Base-by-base conservation (phyloP, 208 protist species). In the Naegleria gruberi region DNA sequence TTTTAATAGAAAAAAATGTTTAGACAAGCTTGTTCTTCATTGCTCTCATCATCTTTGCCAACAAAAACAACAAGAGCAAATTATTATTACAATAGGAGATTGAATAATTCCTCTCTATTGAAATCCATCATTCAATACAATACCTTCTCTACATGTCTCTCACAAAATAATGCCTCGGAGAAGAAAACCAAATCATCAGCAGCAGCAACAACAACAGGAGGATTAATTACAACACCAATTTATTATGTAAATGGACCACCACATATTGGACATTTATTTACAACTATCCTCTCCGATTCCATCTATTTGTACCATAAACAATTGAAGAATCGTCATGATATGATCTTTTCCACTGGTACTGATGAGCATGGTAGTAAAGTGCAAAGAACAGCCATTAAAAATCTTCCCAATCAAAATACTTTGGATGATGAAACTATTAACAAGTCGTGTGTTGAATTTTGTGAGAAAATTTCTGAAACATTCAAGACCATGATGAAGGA, bases 331-430 rank as follows among this genome's bases (percentile, higher is more conserved):
- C 3, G 97, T 8, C 93, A 96, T 90, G 77, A 94, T 34, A 95
- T 97, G 23, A 96, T 97, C 86, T 97, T 98, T 44, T 94, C 97
- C 90, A 99, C 98, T 10, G 98, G 98, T 55, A 99, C 97, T 1
- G 99, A 99, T 92, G 99, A 99, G 93, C 99, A 99, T 93, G 99
- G 99, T 26, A 95, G 96, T 86, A 99, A 99, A 94, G 95, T 99
- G 30, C 94, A 94, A 12, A 95, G 98, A 94, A 95, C 97, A 8
- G 98, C 98, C 1, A 87, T 92, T 46, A 94, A 47, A 92, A 51
- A 65, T 65, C 30, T 65, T 10, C 51, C 51, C 30, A 19, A 30
- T 65, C 51, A 3, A 23, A 37, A 37, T 7, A 77, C 65, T 6
- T 30, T 74, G 4, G 65, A 77, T 8, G 1, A 19, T 37, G 65